Conservation (phyloP, 768 basidiomycete genomes). For the Tricholoma saponaceum region DNA sequence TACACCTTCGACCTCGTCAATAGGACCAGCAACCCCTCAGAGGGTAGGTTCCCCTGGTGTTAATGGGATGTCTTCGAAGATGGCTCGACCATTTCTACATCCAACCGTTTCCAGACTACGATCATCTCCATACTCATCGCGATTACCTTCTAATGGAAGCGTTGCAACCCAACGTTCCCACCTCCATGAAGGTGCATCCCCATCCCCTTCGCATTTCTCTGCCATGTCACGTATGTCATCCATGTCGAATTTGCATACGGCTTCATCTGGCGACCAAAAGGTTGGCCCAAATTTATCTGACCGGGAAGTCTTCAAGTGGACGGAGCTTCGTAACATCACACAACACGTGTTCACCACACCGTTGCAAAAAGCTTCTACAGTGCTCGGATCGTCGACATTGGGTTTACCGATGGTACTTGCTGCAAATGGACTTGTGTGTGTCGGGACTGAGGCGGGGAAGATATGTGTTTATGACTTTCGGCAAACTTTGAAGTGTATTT, state of each 20-base stretch:
- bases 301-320: conserved; percentile 75
- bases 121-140: conserved; percentile 51
- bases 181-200: conserved; percentile 40
- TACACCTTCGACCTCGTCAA: conserved; percentile 34
- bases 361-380: conserved; percentile 54
- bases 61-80: conserved; percentile 30
- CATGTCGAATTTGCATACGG: conserved; percentile 41
- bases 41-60: conserved; percentile 32
- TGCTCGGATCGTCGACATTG: conserved; percentile 53
- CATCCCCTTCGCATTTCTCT: conserved; percentile 62
- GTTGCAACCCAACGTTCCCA: conserved; percentile 41
- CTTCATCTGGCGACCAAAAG: conserved; percentile 21
- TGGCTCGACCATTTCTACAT: conserved; percentile 59
- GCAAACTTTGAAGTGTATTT: conserved; percentile 76
- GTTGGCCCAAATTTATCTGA: conserved; percentile 17
- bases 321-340: conserved; percentile 55
- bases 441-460: conserved; percentile 80
- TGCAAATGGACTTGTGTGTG: conserved; percentile 83
- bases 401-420: conserved; percentile 79
- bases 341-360: conserved; percentile 51
- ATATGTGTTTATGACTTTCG: conserved; percentile 87
- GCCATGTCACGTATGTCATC: conserved; percentile 70
- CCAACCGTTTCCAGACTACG: conserved; percentile 79
- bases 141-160: conserved; percentile 38
- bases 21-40: conserved; percentile 34